These are phyloP conservation scores for Xanthoceras sorbifolium DNA, from an alignment of 345 rosid genomes.

Conservation along the genomic window DNA sequence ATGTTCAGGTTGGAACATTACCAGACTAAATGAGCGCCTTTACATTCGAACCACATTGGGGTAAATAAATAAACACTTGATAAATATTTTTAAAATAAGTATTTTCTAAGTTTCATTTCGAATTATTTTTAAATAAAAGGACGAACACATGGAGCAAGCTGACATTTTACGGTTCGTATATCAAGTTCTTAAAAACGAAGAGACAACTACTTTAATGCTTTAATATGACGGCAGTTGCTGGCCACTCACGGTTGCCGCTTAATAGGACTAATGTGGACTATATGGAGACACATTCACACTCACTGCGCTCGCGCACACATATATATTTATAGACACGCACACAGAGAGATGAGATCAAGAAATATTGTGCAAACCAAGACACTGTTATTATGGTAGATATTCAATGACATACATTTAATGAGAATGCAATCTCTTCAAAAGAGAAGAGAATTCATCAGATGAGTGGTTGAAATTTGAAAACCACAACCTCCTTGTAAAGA, in stretches of 20 bases:
- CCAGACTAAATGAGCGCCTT: no score
- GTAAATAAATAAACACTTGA: no score
- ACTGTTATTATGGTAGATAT: neutral
- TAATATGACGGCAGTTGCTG: slow-evolving; percentile 2
- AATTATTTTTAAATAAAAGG: no score
- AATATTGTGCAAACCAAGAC: slow-evolving; percentile 34
- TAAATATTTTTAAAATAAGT: no score
- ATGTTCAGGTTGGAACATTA: no score
- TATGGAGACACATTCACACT: neutral
- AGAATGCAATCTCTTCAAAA: neutral
- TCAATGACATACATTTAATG: slow-evolving; percentile 20
- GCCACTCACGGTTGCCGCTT: neutral
- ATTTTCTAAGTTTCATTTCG: no score
- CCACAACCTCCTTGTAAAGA: neutral
- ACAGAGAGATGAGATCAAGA: neutral
- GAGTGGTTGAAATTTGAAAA: neutral
- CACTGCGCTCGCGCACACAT: neutral
- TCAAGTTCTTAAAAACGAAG: neutral
- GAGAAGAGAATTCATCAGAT: neutral
- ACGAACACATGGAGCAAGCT: no score
- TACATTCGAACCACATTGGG: no score
- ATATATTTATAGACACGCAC: no score
- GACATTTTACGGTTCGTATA: neutral
- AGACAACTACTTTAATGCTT: neutral
- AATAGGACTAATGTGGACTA: neutral